A percentile compares a stretch with the other conserved stretches of the same genome.
Evolutionary conservation across 352 stramenopile species (phyloP).

Genomic region (Phytophthora palmivora): DNA sequence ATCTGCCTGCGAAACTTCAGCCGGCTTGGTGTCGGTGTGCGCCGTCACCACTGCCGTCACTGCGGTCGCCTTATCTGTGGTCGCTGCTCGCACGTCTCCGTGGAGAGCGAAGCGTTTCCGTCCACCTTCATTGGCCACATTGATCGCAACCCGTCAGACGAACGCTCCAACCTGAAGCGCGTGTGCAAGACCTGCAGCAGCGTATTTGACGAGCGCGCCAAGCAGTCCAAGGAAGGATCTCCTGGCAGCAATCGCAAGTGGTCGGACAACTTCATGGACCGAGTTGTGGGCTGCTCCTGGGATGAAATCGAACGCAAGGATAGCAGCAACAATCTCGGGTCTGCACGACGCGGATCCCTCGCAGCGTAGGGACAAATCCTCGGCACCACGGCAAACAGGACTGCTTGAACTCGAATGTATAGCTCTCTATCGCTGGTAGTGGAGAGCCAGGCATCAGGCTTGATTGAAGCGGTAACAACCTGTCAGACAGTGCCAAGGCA

Average conservation of each 20-base stretch:
- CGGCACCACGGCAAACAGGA: slow-evolving; percentile 8
- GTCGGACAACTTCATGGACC: slow-evolving; percentile 66
- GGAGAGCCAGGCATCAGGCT: slow-evolving; percentile 14
- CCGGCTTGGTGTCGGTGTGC: slow-evolving; percentile 62
- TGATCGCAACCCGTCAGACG: slow-evolving; percentile 47
- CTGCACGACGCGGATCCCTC: slow-evolving; percentile 46
- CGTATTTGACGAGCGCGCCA: slow-evolving; percentile 77
- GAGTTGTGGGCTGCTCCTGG: slow-evolving; percentile 65
- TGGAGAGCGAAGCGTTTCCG: slow-evolving; percentile 78
- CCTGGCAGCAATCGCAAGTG: slow-evolving; percentile 46
- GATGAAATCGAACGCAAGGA: slow-evolving; percentile 62
- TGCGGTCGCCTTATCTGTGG: slow-evolving; percentile 84
- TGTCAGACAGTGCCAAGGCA: slow-evolving; percentile 15
- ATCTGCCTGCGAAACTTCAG: slow-evolving; percentile 80
- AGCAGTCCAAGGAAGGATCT: slow-evolving; percentile 40
- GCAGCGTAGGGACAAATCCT: slow-evolving; percentile 28
- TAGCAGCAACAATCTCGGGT: slow-evolving; percentile 34
- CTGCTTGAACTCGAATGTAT: slow-evolving; percentile 17
- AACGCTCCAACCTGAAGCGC: slow-evolving; percentile 60
- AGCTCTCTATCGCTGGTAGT: slow-evolving; percentile 31
- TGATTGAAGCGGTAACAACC: slow-evolving; percentile 2
- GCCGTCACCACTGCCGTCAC: slow-evolving; percentile 88
- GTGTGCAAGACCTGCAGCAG: slow-evolving; percentile 80
- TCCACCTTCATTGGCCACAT: slow-evolving; percentile 60
- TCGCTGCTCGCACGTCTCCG: slow-evolving; percentile 75